Evolutionary conservation across 495 filamentous ascomycete species (phyloP), one percentile per base, ranked within the genome.

Genomic region (Pseudoneurospora amorphoporcata): DNA sequence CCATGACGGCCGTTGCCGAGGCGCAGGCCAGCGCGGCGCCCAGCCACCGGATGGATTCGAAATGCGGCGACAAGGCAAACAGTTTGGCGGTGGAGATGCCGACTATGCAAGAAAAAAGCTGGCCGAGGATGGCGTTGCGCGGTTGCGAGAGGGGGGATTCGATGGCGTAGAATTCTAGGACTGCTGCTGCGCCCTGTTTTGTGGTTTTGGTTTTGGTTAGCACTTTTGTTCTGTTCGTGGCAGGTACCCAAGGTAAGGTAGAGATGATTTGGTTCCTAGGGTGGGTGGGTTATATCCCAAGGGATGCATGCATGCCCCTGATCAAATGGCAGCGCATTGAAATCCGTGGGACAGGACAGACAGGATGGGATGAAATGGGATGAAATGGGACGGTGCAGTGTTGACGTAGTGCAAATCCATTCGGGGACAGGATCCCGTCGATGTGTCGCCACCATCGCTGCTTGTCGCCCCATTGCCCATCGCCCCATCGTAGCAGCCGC

Each of bases 131-230:
- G 10, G 88, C 84, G 76, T 92, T 94, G 32, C 94, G 90, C 0
- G 94, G 94, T 74, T 97, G 94, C 0, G 93, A 87, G 41, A 97
- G 88, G 12, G 94, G 93, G 0, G 92, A 94, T n/a, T 91, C 87
- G 76, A 95, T 90, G 68, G 88, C 84, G 70, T 88, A 87, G 80
- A 91, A 94, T 75, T 91, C 84, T 69, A 95, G 84, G 16, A 94
- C 89, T n/a, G 92, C 91, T 6, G 91, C 89, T 4, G 92, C 92
- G 69, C 92, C 92, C 92, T 92, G 70, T 68, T 29, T 39, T 8
- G 38, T 39, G 23, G 23, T 23, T 37, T 37, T 5, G 35, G 35
- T 8, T 0, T 9, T 17, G 4, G 42, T 73, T 69, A 61, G 47
- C 45, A 39, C 14, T 17, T 23, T 23, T 23, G 23, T 23, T 23